Conservation (phyloP, 140 eudicot species). For the Stevia rebaudiana region DNA sequence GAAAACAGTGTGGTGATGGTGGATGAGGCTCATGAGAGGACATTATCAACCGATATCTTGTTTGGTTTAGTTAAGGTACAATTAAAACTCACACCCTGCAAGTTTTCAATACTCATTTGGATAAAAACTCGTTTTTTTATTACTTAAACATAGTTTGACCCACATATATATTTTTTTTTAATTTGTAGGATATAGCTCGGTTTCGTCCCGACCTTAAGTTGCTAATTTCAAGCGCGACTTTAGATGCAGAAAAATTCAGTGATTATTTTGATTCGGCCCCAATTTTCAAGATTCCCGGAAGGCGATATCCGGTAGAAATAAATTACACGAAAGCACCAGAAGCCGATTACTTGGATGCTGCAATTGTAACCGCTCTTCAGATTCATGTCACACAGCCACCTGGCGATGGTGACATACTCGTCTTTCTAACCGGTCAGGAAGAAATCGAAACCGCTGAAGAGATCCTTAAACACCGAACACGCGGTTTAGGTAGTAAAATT, state of each 20-base stretch:
- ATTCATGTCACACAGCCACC: constrained; percentile 87
- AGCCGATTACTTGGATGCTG: constrained; percentile 95
- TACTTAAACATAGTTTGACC: constrained; percentile 5
- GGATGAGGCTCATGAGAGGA: constrained; percentile 98
- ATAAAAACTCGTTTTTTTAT: background rate
- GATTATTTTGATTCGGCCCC: constrained; percentile 95
- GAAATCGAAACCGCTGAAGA: constrained; percentile 98
- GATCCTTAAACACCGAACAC: constrained; percentile 77
- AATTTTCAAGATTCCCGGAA: constrained; percentile 82
- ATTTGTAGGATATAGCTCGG: constrained; percentile 72
- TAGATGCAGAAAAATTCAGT: constrained; percentile 91
- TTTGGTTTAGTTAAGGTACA: constrained; percentile 94
- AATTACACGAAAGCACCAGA: constrained; percentile 93
- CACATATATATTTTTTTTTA: background rate
- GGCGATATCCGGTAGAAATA: constrained; percentile 89
- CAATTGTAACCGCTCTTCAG: constrained; percentile 87
- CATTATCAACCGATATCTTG: constrained; percentile 84
- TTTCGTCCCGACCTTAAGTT: constrained; percentile 90
- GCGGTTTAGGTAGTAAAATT: constrained; percentile 88
- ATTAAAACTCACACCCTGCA: background rate
- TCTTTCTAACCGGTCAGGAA: constrained; percentile 89
- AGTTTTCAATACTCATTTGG: background rate
- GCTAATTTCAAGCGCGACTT: constrained; percentile 92
- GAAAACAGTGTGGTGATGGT: constrained; percentile 87
- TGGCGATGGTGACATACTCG: constrained; percentile 81